These are phyloP conservation scores for Aurantiochytrium sp. DNA, from an alignment of 108 stramenopile genomes.

Conservation along the genomic window DNA sequence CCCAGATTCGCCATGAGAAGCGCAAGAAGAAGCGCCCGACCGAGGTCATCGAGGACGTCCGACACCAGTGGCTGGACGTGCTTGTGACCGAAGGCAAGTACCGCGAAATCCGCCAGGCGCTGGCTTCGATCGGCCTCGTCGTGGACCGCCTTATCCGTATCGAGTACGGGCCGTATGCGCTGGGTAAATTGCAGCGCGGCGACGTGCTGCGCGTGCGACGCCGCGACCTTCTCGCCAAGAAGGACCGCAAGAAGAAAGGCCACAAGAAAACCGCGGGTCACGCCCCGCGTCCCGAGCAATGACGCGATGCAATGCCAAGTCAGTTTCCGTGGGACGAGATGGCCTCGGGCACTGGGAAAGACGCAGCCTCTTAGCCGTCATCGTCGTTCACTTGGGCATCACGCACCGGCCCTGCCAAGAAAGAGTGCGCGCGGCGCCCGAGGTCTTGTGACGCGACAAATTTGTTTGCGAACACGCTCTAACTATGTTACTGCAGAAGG, in stretches of 20 bases:
- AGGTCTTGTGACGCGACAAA: too few relatives aligned
- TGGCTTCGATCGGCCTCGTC: not conserved
- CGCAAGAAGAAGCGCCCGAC: not conserved
- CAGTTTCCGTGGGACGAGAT: too few relatives aligned
- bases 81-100: slow-evolving; percentile 26
- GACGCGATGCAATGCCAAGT: too few relatives aligned
- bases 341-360: too few relatives aligned
- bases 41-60: not conserved
- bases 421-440: too few relatives aligned
- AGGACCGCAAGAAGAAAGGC: not conserved
- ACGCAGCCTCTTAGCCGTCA: too few relatives aligned
- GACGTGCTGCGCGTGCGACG: not conserved
- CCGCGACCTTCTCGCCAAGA: not conserved
- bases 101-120: slow-evolving; percentile 3
- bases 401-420: too few relatives aligned
- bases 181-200: not conserved
- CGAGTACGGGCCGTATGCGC: slow-evolving; percentile 17
- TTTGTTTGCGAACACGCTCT: too few relatives aligned
- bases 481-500: too few relatives aligned
- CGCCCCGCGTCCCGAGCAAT: too few relatives aligned
- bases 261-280: too few relatives aligned
- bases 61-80: slow-evolving; percentile 30
- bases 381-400: too few relatives aligned
- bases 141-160: slow-evolving; percentile 19
- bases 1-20: not conserved